phyloP scores from a whole-genome alignment of 2,329 filamentous ascomycete species.

The Diaporthe citriasiana region DNA sequence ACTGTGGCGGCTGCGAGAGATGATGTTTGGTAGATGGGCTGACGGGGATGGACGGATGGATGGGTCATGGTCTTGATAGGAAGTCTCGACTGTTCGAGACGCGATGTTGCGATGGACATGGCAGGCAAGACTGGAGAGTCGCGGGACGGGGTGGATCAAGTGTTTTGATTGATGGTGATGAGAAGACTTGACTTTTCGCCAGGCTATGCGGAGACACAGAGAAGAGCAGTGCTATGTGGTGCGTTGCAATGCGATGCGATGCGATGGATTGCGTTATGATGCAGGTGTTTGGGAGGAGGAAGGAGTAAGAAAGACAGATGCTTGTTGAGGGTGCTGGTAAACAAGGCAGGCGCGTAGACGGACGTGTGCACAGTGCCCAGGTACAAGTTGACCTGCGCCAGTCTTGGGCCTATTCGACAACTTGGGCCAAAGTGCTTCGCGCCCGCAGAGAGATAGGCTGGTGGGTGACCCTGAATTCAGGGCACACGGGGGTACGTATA shows the following conservation, averaged over 20 bases:
- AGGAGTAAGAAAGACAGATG: background rate
- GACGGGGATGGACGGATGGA: background rate
- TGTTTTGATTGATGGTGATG: slow-evolving; percentile 3
- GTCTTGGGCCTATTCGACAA: background rate
- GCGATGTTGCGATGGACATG: slow-evolving; percentile 6
- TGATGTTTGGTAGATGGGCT: background rate
- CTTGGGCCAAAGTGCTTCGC: background rate
- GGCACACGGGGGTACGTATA: slow-evolving; percentile 5
- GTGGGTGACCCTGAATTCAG: background rate
- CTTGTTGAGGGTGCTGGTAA: slow-evolving; percentile 8
- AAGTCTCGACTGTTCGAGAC: slow-evolving; percentile 11
- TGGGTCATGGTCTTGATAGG: background rate
- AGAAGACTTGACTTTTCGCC: slow-evolving; percentile 1
- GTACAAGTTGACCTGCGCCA: background rate
- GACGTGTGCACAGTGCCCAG: background rate
- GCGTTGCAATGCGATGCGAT: background rate
- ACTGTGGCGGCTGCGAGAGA: slow-evolving; percentile 5
- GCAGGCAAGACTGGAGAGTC: background rate
- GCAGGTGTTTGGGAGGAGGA: background rate
- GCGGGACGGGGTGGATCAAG: background rate
- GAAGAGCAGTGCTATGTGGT: background rate
- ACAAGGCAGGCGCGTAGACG: background rate
- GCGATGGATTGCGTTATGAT: background rate
- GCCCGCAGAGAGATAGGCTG: background rate
- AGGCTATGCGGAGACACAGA: background rate